Conservation (phyloP, 148 eudicot species). For the Bassia scoparia region DNA sequence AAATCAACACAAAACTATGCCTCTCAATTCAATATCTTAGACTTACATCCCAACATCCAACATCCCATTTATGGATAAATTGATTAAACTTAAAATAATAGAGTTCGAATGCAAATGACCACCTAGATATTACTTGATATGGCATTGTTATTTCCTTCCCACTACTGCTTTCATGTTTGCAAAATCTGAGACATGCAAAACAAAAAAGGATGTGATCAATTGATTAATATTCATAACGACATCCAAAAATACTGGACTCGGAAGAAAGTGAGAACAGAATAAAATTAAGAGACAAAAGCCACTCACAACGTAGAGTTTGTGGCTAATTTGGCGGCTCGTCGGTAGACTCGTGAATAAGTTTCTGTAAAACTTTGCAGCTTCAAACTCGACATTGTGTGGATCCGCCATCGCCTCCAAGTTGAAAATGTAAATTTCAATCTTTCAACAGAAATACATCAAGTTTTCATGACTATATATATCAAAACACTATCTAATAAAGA, state of each 20-base stretch:
- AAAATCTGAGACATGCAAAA: slow-evolving; percentile 48
- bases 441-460: no score
- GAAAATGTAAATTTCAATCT: no score
- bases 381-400: slow-evolving; percentile 80
- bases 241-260: background rate
- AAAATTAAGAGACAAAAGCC: background rate
- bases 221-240: no score
- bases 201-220: no score
- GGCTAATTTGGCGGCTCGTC: slow-evolving; percentile 93
- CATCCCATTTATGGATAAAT: background rate
- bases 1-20: background rate
- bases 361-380: slow-evolving; percentile 93
- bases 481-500: no score
- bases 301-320: slow-evolving; percentile 86
- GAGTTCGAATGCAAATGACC: background rate
- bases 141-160: slow-evolving; percentile 95
- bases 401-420: slow-evolving; percentile 43
- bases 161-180: slow-evolving; percentile 91
- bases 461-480: no score
- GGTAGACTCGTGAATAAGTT: slow-evolving; percentile 88
- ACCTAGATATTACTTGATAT: slow-evolving; percentile 95
- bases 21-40: background rate
- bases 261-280: slow-evolving; percentile 6
- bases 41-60: background rate
- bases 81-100: background rate